Evolutionary conservation across 179 eudicot genomes (phyloP).

Genomic region (Silene noctiflora): DNA sequence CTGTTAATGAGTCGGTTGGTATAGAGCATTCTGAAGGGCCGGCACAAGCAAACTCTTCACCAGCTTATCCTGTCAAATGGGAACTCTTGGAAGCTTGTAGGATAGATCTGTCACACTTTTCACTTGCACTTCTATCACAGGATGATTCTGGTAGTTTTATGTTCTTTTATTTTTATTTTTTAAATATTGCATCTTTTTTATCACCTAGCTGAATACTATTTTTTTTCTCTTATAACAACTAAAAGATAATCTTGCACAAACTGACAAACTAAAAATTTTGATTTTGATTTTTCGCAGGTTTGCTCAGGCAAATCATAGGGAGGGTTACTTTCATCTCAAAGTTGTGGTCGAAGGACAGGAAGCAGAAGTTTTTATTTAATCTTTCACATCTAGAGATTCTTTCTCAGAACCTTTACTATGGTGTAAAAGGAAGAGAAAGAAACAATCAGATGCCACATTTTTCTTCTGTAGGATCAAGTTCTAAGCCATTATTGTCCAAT

Average conservation of each 20-base stretch:
- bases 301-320: slow-evolving; percentile 55
- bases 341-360: slow-evolving; percentile 38
- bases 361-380: slow-evolving; percentile 45
- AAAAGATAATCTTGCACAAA: not conserved
- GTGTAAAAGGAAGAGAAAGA: slow-evolving; percentile 30
- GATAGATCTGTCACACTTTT: slow-evolving; percentile 49
- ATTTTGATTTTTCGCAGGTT: slow-evolving; percentile 46
- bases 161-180: not conserved
- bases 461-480: slow-evolving; percentile 35
- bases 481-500: slow-evolving; percentile 31
- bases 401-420: slow-evolving; percentile 44
- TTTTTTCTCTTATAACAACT: not conserved
- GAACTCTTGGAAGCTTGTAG: slow-evolving; percentile 48
- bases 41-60: slow-evolving; percentile 20
- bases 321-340: slow-evolving; percentile 49
- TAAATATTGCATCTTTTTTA: not conserved
- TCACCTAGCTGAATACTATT: not conserved
- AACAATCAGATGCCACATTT: slow-evolving; percentile 46
- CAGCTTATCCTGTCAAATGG: slow-evolving; percentile 31
- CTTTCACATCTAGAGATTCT: slow-evolving; percentile 58
- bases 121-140: slow-evolving; percentile 51
- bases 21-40: slow-evolving; percentile 24
- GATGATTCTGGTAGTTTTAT: slow-evolving; percentile 63
- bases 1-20: slow-evolving; percentile 30
- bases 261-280: slow-evolving; percentile 8